Base-by-base conservation (phyloP, 2,329 filamentous ascomycete species). In the Colletotrichum tamarilloi region DNA sequence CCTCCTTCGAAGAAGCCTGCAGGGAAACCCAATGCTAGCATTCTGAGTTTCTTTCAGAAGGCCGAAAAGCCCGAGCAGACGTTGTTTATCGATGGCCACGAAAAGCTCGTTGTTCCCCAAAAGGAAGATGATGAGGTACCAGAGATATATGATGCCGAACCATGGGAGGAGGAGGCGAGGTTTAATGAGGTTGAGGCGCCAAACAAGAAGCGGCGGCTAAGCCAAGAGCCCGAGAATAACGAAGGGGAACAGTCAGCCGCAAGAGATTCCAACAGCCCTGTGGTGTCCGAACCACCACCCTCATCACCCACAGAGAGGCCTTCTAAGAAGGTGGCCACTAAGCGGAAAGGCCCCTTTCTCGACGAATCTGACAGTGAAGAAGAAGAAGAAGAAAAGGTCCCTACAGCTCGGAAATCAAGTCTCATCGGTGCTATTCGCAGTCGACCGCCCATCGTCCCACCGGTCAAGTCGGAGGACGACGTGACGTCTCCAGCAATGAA, bases 1-100 rank as follows among this genome's bases (percentile, higher is more conserved):
- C 62, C 63, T 11, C 46, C 63, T 19, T 35, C 73, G 2, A 84
- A 82, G 76, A 84, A 82, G 63, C 78, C 84, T 4, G 76, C 77
- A 9, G 42, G 42, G 24, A 84, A 83, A 52, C 83, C 84, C 0
- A 94, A 94, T 77, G 85, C 87, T 7, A 94, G 91, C 75, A 94
- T 95, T 38, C 82, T 94, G 16, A 94, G 83, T 75, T 95, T 94
- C 81, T 95, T 95, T 79, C 91, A 93, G 78, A 95, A 94, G 78
- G 86, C 89, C 0, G 88, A 90, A 52, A 88, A 89, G 65, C 84
- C 88, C 69, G 87, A 92, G 74, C 84, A 91, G 68, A 85, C 86
- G 24, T 86, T 93, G 11, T 93, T 94, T 76, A 81, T 86, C 0
- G 75, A 78, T 19, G 56, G 75, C 3, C 65, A 77, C 1, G 67